phyloP scores from a whole-genome alignment of 805 yeast species.

The Candida schatavii region DNA sequence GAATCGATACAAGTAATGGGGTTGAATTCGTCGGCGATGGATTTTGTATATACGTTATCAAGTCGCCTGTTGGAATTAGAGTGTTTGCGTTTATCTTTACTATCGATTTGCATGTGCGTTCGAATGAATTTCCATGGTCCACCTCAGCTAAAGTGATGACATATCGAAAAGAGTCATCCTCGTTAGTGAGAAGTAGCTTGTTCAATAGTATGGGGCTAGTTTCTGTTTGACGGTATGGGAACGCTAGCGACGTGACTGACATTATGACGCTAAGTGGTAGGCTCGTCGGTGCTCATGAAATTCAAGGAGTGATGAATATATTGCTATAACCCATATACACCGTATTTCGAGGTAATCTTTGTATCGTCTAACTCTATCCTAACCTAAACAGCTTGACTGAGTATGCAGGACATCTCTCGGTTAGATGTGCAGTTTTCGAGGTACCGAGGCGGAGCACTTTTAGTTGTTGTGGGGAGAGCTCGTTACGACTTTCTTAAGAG shows the following conservation, averaged over 20 bases:
- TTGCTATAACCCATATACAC: too few species aligned
- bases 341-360: neutral
- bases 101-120: constrained; percentile 17
- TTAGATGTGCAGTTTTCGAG: too few species aligned
- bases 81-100: constrained; percentile 14
- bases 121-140: constrained; percentile 5
- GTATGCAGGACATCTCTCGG: too few species aligned
- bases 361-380: too few species aligned
- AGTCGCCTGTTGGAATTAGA: constrained; percentile 12
- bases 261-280: too few species aligned
- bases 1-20: constrained; percentile 33
- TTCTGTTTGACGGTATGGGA: constrained; percentile 23
- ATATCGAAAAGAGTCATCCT: constrained; percentile 20
- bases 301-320: too few species aligned
- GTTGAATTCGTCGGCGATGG: constrained; percentile 9
- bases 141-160: constrained; percentile 17
- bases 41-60: constrained; percentile 26
- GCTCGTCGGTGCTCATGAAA: too few species aligned
- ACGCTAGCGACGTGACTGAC: constrained; percentile 17
- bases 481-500: too few species aligned
- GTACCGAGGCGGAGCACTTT: too few species aligned
- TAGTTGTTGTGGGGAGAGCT: too few species aligned
- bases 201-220: constrained; percentile 16
- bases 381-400: too few species aligned
- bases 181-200: constrained; percentile 25